Evolutionary conservation across 805 yeast genomes (phyloP).

Genomic region (Candida alai): DNA sequence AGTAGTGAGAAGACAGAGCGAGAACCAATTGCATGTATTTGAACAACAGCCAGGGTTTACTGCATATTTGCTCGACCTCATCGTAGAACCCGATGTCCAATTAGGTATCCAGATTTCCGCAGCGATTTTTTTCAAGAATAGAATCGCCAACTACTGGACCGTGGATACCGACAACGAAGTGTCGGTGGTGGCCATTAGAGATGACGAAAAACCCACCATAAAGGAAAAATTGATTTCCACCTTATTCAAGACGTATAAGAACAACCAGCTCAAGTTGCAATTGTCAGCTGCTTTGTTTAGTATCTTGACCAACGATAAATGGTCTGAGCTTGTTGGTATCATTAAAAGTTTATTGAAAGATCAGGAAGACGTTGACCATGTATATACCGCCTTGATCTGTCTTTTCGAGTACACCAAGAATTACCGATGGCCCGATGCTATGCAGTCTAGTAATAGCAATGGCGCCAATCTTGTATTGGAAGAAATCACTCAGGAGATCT

Average conservation of each 20-base stretch:
- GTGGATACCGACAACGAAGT: slow-evolving; percentile 26
- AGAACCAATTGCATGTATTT: slow-evolving; percentile 44
- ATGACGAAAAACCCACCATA: slow-evolving; percentile 39
- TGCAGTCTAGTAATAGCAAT: slow-evolving; percentile 34
- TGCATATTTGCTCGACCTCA: slow-evolving; percentile 47
- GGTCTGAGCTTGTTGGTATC: slow-evolving; percentile 35
- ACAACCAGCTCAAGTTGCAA: slow-evolving; percentile 46
- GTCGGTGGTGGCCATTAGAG: slow-evolving; percentile 21
- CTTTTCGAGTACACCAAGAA: slow-evolving; percentile 38
- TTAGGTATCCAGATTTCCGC: slow-evolving; percentile 40
- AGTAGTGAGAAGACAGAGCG: slow-evolving; percentile 49
- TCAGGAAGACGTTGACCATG: slow-evolving; percentile 31
- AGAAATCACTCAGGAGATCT: slow-evolving; percentile 30
- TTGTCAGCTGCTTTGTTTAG: slow-evolving; percentile 53
- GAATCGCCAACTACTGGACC: slow-evolving; percentile 37
- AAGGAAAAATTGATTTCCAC: slow-evolving; percentile 37
- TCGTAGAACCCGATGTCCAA: slow-evolving; percentile 38
- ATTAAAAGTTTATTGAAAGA: slow-evolving; percentile 37
- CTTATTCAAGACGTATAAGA: slow-evolving; percentile 37
- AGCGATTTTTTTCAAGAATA: slow-evolving; percentile 42
- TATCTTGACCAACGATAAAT: slow-evolving; percentile 47
- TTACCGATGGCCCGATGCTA: slow-evolving; percentile 44
- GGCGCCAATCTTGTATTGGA: slow-evolving; percentile 37
- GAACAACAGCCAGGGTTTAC: slow-evolving; percentile 60
- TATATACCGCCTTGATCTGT: slow-evolving; percentile 37